Conservation (phyloP, 495 filamentous ascomycete genomes). For the Penicillium coprophilum region DNA sequence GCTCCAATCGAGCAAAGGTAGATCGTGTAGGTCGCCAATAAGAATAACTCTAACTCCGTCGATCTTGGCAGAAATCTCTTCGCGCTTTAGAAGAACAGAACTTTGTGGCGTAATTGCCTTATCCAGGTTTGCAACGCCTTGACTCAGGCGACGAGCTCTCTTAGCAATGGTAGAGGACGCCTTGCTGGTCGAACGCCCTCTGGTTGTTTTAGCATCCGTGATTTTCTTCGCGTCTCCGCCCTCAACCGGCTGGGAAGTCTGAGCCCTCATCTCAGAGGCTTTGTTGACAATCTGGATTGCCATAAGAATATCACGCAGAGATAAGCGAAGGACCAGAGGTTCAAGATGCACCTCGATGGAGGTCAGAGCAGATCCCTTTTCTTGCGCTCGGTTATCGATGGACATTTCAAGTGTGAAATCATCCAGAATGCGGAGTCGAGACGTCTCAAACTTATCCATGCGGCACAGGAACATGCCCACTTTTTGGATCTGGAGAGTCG, state of each 20-base stretch:
- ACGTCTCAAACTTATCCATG: constrained; percentile 93
- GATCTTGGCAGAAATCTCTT: constrained; percentile 79
- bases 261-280: constrained; percentile 79
- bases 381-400: constrained; percentile 72
- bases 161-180: constrained; percentile 58
- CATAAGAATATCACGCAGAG: constrained; percentile 89
- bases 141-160: constrained; percentile 40
- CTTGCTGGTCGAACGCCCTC: constrained; percentile 63
- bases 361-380: constrained; percentile 64
- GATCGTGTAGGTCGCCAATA: constrained; percentile 92
- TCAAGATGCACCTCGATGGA: constrained; percentile 86
- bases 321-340: constrained; percentile 88
- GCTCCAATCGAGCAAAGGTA: constrained; percentile 91
- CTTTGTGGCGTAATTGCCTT: constrained; percentile 27
- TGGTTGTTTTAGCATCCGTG: constrained; percentile 58
- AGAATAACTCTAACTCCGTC: constrained; percentile 91
- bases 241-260: constrained; percentile 44
- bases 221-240: constrained; percentile 61
- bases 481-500: constrained; percentile 86
- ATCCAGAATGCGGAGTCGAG: constrained; percentile 84
- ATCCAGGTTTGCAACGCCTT: constrained; percentile 32
- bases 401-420: constrained; percentile 91
- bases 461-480: constrained; percentile 98
- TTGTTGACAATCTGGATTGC: constrained; percentile 91
- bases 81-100: constrained; percentile 66